phyloP scores from a whole-genome alignment of 2,329 filamentous ascomycete genomes.

The Penicillium aurantiogriseum region DNA sequence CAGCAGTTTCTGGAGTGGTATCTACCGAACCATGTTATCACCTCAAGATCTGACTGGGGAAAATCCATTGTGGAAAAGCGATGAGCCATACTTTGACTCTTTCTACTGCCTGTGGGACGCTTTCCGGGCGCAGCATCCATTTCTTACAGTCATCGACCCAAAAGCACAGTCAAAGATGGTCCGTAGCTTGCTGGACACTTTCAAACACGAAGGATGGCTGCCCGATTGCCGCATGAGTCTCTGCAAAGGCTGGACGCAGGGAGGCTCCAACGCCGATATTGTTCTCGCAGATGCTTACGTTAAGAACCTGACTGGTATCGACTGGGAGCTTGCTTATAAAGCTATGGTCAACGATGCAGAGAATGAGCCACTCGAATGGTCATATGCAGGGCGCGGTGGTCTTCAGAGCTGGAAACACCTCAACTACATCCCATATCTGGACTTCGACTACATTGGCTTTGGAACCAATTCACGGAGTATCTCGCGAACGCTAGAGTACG shows the following conservation, averaged over 20 bases:
- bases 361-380: conserved; percentile 66
- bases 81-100: conserved; percentile 67
- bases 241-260: conserved; percentile 33
- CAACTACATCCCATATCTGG: conserved; percentile 66
- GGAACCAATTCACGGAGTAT: conserved; percentile 68
- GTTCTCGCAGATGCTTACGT: conserved; percentile 64
- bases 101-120: conserved; percentile 52
- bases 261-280: conserved; percentile 59
- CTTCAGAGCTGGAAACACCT: conserved; percentile 67
- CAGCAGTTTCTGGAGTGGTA: conserved; percentile 63
- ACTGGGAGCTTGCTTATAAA: conserved; percentile 65
- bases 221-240: conserved; percentile 35
- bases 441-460: conserved; percentile 64
- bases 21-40: conserved; percentile 67
- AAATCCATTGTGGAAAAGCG: conserved; percentile 63
- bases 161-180: conserved; percentile 27
- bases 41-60: conserved; percentile 70
- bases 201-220: conserved; percentile 32
- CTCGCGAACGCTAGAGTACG: conserved; percentile 69
- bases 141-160: conserved; percentile 31
- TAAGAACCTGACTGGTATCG: conserved; percentile 62
- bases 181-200: conserved; percentile 31
- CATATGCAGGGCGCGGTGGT: conserved; percentile 65
- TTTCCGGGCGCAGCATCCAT: conserved; percentile 26
- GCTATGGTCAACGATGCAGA: conserved; percentile 69